These are phyloP conservation scores for Aspergillus novofumigatus DNA, from an alignment of 2,329 filamentous ascomycete species.

Conservation along the genomic window DNA sequence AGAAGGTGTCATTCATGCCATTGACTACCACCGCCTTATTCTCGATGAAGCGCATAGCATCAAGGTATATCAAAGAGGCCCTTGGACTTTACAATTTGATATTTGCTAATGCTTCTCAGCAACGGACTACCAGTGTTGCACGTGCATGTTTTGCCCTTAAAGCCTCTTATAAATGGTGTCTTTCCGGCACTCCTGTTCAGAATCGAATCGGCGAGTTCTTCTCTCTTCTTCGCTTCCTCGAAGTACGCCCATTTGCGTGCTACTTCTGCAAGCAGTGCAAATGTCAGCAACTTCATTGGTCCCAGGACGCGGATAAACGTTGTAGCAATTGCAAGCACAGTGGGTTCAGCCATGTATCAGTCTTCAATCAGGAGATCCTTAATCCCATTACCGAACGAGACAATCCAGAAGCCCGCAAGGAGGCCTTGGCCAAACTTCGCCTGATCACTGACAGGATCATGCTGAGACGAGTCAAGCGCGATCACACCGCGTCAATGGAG, in stretches of 20 bases:
- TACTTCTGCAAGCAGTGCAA: slow-evolving; percentile 88
- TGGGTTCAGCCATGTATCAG: slow-evolving; percentile 65
- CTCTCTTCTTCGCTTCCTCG: slow-evolving; percentile 85
- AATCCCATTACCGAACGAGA: slow-evolving; percentile 68
- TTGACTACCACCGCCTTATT: slow-evolving; percentile 85
- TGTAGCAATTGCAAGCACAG: slow-evolving; percentile 67
- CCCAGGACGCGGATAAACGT: slow-evolving; percentile 64
- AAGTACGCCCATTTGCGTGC: slow-evolving; percentile 81
- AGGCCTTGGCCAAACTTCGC: slow-evolving; percentile 76
- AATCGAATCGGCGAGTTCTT: slow-evolving; percentile 98
- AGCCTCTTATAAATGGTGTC: slow-evolving; percentile 87
- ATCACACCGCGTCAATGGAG: slow-evolving; percentile 93
- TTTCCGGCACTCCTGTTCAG: slow-evolving; percentile 91
- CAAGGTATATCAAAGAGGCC: slow-evolving; percentile 51
- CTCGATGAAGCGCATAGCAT: slow-evolving; percentile 96
- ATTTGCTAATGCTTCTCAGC: slow-evolving; percentile 20
- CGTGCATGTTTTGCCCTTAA: slow-evolving; percentile 92
- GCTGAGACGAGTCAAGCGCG: slow-evolving; percentile 89
- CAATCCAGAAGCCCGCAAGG: slow-evolving; percentile 52
- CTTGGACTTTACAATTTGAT: not conserved
- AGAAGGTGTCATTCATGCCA: slow-evolving; percentile 71
- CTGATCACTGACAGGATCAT: slow-evolving; percentile 91
- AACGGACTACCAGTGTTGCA: slow-evolving; percentile 80
- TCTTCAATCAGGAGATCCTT: slow-evolving; percentile 92
- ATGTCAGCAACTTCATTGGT: slow-evolving; percentile 82